Evolutionary conservation across 2,329 filamentous ascomycete genomes (phyloP), one percentile per base, ranked within the genome.

Genomic region (Diplodia corticola): DNA sequence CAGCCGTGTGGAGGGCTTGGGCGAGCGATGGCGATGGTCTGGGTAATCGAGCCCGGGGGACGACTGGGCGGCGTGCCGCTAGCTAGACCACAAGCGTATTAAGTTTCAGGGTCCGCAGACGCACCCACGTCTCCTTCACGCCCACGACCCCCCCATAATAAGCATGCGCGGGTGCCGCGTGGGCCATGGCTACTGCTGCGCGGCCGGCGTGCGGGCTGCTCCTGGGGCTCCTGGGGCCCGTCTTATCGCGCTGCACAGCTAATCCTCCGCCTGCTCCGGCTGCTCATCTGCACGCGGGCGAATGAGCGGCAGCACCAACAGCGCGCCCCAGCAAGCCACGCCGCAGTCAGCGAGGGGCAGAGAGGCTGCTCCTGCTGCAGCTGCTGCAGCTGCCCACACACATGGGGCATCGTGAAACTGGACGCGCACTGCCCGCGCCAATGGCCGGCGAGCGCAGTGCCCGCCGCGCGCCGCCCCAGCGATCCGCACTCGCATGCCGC

Each of bases 1-100:
- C 57, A 35, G 57, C 40, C 57, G 57, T 61, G 24, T 60, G 55
- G 55, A 60, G 54, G 37, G 55, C 55, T 48, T n/a, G 55, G 49
- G 55, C 55, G 55, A 60, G 55, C 55, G 55, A 60, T 60, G 55
- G 55, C 55, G 40, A 60, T 49, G 55, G 55, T 60, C 55, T 60
- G 17, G 37, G 37, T 44, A 49, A 49, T 60, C 40, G 55, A 28
- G 55, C 40, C 55, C 44, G 40, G 40, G 40, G 57, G 17, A 15
- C 20, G 33, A 22, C 12, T 40, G 30, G 53, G 54, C 54, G 28
- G 54, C 35, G 54, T 22, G 7, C 28, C 12, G 33, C 13, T 40
- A 24, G 57, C 57, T 60, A 48, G 26, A n/a, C 57, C 44, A 13
- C 30, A 35, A 33, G n/a, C 15, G 26, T 12, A 26, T 35, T 20